Conservation (phyloP, 352 stramenopile genomes). For the Pythium plurisporium region DNA sequence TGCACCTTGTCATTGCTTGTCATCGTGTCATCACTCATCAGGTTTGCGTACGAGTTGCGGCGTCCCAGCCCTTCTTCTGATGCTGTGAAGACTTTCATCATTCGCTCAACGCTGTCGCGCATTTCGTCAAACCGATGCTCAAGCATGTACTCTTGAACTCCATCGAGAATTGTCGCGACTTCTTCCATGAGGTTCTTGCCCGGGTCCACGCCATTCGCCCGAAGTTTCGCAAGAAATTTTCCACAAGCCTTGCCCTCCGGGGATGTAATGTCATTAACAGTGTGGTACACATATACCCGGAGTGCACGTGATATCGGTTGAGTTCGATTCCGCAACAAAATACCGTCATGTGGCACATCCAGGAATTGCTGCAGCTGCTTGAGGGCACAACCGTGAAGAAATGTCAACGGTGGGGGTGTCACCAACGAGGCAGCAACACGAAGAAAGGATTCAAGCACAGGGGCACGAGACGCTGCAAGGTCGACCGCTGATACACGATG, state of each 20-base stretch:
- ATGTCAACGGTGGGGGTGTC: slow-evolving; percentile 68
- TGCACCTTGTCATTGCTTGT: slow-evolving; percentile 75
- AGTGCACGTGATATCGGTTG: slow-evolving; percentile 72
- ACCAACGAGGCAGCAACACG: slow-evolving; percentile 65
- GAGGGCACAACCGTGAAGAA: slow-evolving; percentile 63
- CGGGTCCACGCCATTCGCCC: slow-evolving; percentile 34
- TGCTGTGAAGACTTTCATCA: slow-evolving; percentile 44
- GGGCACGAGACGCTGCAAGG: slow-evolving; percentile 63
- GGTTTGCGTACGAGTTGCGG: slow-evolving; percentile 64
- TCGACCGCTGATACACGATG: slow-evolving; percentile 54
- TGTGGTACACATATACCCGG: slow-evolving; percentile 78
- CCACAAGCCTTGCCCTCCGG: slow-evolving; percentile 74
- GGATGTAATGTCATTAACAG: slow-evolving; percentile 68
- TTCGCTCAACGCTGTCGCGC: slow-evolving; percentile 49
- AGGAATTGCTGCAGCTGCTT: slow-evolving; percentile 82
- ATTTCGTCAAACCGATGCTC: slow-evolving; percentile 82
- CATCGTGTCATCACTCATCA: slow-evolving; percentile 51
- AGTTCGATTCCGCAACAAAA: slow-evolving; percentile 74
- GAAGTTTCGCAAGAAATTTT: slow-evolving; percentile 69
- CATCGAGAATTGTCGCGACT: slow-evolving; percentile 73
- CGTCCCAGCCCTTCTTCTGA: slow-evolving; percentile 23
- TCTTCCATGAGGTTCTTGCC: slow-evolving; percentile 64
- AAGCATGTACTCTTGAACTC: slow-evolving; percentile 84
- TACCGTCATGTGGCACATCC: slow-evolving; percentile 62
- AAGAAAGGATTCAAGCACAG: slow-evolving; percentile 75